Base-by-base conservation (phyloP, 139 green algal genomes). In the Haematococcus lacustris region DNA sequence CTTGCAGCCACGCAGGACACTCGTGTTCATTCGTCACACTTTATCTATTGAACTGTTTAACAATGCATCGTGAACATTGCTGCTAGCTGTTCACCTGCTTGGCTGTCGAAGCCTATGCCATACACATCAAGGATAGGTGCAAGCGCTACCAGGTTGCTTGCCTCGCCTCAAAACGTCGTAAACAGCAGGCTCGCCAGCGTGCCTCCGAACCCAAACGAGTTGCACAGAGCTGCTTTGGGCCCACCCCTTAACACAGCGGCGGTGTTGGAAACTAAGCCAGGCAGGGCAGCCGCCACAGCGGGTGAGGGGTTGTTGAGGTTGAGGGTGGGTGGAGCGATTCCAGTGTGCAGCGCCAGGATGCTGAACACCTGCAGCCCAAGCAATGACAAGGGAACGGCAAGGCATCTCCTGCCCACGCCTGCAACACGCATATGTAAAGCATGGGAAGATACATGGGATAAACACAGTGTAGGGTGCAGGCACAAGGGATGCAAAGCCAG, bases 131-230 rank as follows among this genome's bases (percentile, higher is more conserved):
- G n/a, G n/a, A n/a, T n/a, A n/a, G n/a, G n/a, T n/a, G n/a, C n/a
- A n/a, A n/a, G n/a, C n/a, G n/a, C n/a, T n/a, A n/a, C n/a, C n/a
- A n/a, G n/a, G n/a, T n/a, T n/a, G n/a, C n/a, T n/a, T n/a, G n/a
- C n/a, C n/a, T n/a, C n/a, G n/a, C n/a, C n/a, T n/a, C n/a, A 57
- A 57, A 57, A 57, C n/a, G 78, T 76, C 4, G 78, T 67, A 57
- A 98, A 91, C 38, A 95, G 63, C 38, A 98, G 66, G 1, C 71
- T 83, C 3, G 86, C 89, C 77, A 98, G 98, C 2, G 87, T 94
- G 30, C 94, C 94, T 0, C 94, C 94, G 83, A 98, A 98, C 0
- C 94, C 94, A 76, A 98, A 98, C 26, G 87, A 93, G 82, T 98
- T 98, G 61, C 81, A 89, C 65, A 97, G 71, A 13, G 82, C 93